These are phyloP conservation scores for Mortierella polycephala DNA, from an alignment of 371 early-diverging fungal genomes.

Conservation along the genomic window DNA sequence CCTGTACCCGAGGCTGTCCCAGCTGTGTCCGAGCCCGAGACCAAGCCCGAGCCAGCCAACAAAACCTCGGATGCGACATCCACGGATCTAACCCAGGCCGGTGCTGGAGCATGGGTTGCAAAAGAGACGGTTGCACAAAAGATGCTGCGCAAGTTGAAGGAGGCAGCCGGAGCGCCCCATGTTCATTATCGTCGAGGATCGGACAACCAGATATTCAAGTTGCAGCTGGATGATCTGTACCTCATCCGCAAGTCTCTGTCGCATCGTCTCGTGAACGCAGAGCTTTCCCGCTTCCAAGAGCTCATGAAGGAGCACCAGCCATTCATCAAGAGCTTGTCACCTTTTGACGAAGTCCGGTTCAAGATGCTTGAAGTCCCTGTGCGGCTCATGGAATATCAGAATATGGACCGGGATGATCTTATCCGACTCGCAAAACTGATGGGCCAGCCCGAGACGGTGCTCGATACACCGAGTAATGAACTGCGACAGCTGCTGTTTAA, in stretches of 20 bases:
- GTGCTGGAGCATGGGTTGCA: no score
- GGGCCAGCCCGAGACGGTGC: conserved; percentile 1
- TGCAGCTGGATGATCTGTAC: conserved; percentile 16
- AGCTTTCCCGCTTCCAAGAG: not conserved
- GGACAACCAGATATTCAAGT: conserved; percentile 18
- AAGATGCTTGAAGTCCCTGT: conserved; percentile 29
- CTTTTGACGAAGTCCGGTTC: conserved; percentile 40
- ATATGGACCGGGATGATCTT: conserved; percentile 4
- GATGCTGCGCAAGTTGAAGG: conserved; percentile 19
- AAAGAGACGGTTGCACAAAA: conserved; percentile 4
- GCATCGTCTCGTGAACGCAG: not conserved
- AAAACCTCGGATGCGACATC: no score
- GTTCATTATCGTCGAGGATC: conserved; percentile 15
- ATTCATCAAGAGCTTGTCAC: conserved; percentile 14
- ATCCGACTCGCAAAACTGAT: conserved; percentile 14
- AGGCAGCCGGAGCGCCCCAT: not conserved
- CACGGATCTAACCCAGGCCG: no score
- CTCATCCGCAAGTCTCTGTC: conserved; percentile 23
- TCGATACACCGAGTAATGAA: not conserved
- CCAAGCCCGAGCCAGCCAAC: not conserved
- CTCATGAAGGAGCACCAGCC: conserved; percentile 15
- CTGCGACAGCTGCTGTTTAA: conserved; percentile 8
- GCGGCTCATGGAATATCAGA: not conserved
- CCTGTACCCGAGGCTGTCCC: not conserved
- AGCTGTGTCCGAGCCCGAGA: not conserved